A percentile compares a stretch with the other conserved stretches of the same genome.
These are phyloP conservation scores for Cnidoscolus chayamansa DNA, from an alignment of 441 rosid genomes.

Conservation along the genomic window DNA sequence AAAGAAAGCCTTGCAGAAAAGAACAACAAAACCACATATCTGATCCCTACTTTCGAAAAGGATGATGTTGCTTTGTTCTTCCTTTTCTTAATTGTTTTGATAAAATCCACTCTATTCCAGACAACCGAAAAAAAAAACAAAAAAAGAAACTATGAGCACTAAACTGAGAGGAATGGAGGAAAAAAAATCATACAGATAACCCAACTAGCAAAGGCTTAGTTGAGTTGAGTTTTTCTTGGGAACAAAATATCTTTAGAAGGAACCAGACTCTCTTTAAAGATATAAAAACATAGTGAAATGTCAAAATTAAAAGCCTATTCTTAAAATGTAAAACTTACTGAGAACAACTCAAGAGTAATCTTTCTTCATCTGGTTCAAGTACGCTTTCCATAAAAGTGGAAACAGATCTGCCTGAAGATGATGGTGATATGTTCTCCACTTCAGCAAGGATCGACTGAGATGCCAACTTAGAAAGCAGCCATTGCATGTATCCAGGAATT, in stretches of 20 bases:
- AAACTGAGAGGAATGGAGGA: not conserved
- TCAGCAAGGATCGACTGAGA: conserved; percentile 68
- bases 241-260: not conserved
- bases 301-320: not conserved
- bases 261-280: not conserved
- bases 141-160: not conserved
- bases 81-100: not conserved
- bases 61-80: not conserved
- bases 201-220: not conserved
- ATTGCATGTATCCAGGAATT: conserved; percentile 85
- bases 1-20: not conserved
- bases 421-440: conserved; percentile 32
- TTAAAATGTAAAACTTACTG: conserved; percentile 15
- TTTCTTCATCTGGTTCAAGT: conserved; percentile 84
- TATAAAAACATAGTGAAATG: not conserved
- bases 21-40: not conserved
- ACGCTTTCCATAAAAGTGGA: conserved; percentile 66
- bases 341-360: conserved; percentile 48
- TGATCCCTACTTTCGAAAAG: not conserved
- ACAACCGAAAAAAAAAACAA: no score
- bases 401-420: conserved; percentile 39
- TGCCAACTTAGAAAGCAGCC: conserved; percentile 87
- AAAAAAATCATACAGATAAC: not conserved
- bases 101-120: no score
- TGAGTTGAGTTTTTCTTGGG: not conserved